phyloP scores from a whole-genome alignment of 306 rosid genomes.

The Vigna hirtella region DNA sequence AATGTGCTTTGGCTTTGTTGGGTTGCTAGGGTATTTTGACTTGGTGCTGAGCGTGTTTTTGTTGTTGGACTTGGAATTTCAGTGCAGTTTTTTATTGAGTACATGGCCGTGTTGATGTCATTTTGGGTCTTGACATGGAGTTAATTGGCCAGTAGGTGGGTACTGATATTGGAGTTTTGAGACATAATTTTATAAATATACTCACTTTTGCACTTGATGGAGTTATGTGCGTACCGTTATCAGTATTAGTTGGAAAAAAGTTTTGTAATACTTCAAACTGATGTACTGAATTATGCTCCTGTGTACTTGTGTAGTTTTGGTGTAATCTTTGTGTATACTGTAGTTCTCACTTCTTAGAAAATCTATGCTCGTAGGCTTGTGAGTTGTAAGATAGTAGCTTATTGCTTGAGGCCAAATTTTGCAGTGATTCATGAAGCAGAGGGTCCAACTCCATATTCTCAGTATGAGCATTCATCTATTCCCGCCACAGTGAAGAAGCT shows the following conservation, averaged over 20 bases:
- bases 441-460: conserved; percentile 84
- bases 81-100: conserved; percentile 20
- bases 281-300: conserved; percentile 32
- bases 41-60: conserved; percentile 19
- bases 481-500: conserved; percentile 95
- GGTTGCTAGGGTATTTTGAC: conserved; percentile 34
- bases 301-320: conserved; percentile 21
- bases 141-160: conserved; percentile 2
- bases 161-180: conserved; percentile 5
- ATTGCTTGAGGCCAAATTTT: conserved; percentile 19
- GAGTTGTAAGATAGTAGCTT: no score
- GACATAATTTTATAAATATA: conserved; percentile 18
- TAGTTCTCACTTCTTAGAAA: conserved; percentile 37
- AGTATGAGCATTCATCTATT: conserved; percentile 87
- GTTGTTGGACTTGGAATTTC: conserved; percentile 25
- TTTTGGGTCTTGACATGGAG: conserved; percentile 26
- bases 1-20: conserved; percentile 33
- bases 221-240: conserved; percentile 10
- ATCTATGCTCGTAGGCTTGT: not conserved
- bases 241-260: not conserved
- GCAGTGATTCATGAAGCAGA: conserved; percentile 85
- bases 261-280: conserved; percentile 31
- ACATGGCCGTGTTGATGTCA: conserved; percentile 35
- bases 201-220: conserved; percentile 31
- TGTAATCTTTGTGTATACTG: conserved; percentile 39